Evolutionary conservation across 495 filamentous ascomycete genomes (phyloP).

Genomic region (Penicillium flavigenum): DNA sequence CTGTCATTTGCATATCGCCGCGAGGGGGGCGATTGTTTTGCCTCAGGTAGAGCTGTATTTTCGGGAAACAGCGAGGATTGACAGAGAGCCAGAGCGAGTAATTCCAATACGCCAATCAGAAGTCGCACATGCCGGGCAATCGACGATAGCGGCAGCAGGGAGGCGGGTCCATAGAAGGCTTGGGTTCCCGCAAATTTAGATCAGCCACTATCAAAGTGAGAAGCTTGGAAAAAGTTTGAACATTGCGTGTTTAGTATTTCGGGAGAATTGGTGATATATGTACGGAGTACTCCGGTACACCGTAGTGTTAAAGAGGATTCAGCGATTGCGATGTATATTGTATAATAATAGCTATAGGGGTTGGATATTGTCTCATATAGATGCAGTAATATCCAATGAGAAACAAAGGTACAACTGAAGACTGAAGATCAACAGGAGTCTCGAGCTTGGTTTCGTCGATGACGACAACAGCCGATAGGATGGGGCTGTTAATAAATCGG

Average conservation of each 20-base stretch:
- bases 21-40: conserved; percentile 14
- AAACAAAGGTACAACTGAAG: background rate
- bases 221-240: conserved; percentile 5
- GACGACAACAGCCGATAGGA: conserved; percentile 21
- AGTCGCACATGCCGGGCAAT: conserved; percentile 23
- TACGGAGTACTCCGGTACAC: no score
- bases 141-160: conserved; percentile 27
- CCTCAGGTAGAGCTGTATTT: conserved; percentile 14
- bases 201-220: conserved; percentile 17
- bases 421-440: conserved; percentile 17
- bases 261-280: background rate
- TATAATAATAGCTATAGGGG: background rate
- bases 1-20: conserved; percentile 4
- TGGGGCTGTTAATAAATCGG: conserved; percentile 15
- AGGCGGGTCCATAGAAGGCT: conserved; percentile 30
- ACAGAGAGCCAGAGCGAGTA: conserved; percentile 23
- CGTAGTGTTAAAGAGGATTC: background rate
- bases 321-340: background rate
- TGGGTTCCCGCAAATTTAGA: conserved; percentile 32
- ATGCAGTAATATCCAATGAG: background rate
- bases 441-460: conserved; percentile 15
- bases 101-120: conserved; percentile 31
- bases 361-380: background rate
- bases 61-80: conserved; percentile 10
- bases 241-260: conserved; percentile 5